Evolutionary conservation across 768 basidiomycete genomes (phyloP).

Genomic region (Boletus eberwhitei): DNA sequence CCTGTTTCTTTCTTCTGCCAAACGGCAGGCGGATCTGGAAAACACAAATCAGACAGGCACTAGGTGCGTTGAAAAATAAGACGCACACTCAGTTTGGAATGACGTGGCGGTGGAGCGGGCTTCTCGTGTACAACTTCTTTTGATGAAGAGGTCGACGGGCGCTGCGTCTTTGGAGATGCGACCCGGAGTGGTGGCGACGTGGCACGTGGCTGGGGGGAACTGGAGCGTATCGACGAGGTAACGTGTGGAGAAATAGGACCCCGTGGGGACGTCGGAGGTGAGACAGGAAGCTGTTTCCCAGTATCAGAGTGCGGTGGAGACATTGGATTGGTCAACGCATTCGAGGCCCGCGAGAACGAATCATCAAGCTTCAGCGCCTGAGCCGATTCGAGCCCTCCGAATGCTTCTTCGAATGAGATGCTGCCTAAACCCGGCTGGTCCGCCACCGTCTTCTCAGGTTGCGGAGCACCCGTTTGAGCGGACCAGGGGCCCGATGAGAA

Average conservation of each 20-base stretch:
- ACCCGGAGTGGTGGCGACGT: conserved; percentile 50
- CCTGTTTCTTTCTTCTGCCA: conserved; percentile 68
- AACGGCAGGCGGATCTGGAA: conserved; percentile 71
- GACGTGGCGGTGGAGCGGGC: conserved; percentile 50
- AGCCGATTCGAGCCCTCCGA: conserved; percentile 42
- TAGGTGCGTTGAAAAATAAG: background rate
- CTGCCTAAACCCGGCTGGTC: conserved; percentile 9
- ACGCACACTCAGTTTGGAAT: conserved; percentile 78
- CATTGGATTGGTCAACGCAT: conserved; percentile 25
- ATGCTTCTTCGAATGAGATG: conserved; percentile 56
- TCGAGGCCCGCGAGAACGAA: conserved; percentile 36
- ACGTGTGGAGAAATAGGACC: conserved; percentile 30
- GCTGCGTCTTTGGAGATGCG: conserved; percentile 51
- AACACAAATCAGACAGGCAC: conserved; percentile 5
- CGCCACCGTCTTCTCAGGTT: conserved; percentile 13
- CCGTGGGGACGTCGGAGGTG: conserved; percentile 41
- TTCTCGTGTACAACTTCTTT: conserved; percentile 55
- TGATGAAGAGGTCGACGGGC: conserved; percentile 58
- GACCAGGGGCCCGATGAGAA: conserved; percentile 35
- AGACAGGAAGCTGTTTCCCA: conserved; percentile 37
- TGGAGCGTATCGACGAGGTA: conserved; percentile 27
- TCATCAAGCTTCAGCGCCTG: conserved; percentile 40
- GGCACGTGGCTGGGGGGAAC: conserved; percentile 42
- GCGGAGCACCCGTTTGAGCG: conserved; percentile 1
- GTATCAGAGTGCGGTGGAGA: conserved; percentile 14